Evolutionary conservation across 2,329 filamentous ascomycete species (phyloP).

Genomic region (Hypoxylon sp.): DNA sequence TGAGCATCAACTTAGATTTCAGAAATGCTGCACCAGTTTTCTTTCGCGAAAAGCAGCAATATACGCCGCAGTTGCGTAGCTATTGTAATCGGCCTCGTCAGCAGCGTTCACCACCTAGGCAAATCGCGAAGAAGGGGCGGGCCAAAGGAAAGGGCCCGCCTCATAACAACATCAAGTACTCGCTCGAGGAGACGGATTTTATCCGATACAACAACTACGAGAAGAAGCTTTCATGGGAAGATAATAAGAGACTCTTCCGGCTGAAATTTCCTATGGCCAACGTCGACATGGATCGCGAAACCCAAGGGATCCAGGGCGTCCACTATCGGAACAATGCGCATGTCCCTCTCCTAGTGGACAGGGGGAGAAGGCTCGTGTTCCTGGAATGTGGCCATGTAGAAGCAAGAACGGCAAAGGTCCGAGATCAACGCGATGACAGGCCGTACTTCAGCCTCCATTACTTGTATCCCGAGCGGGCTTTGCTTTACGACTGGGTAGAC

Average conservation of each 20-base stretch:
- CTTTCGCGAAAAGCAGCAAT: conserved; percentile 34
- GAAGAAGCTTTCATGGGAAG: conserved; percentile 45
- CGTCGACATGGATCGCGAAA: conserved; percentile 33
- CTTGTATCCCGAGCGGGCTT: conserved; percentile 64
- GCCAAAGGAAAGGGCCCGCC: conserved; percentile 1
- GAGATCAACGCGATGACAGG: conserved; percentile 50
- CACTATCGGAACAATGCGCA: conserved; percentile 52
- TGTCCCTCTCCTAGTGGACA: conserved; percentile 45
- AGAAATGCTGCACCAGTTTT: conserved; percentile 14
- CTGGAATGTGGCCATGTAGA: conserved; percentile 50
- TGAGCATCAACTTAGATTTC: conserved; percentile 19
- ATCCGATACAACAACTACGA: conserved; percentile 53
- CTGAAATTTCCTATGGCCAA: conserved; percentile 47
- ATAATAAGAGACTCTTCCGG: conserved; percentile 41
- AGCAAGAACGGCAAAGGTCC: conserved; percentile 40
- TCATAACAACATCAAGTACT: conserved; percentile 55
- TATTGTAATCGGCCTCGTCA: conserved; percentile 3
- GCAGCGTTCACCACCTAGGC: conserved; percentile 14
- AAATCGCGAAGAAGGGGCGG: conserved; percentile 26
- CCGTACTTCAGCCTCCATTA: conserved; percentile 51
- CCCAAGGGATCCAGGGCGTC: conserved; percentile 52
- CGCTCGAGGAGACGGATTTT: conserved; percentile 50
- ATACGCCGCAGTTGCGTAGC: conserved; percentile 11
- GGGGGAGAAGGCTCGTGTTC: conserved; percentile 46
- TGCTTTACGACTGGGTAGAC: conserved; percentile 63